Base-by-base conservation (phyloP, 106 monocot genomes). In the Allium cepa region DNA sequence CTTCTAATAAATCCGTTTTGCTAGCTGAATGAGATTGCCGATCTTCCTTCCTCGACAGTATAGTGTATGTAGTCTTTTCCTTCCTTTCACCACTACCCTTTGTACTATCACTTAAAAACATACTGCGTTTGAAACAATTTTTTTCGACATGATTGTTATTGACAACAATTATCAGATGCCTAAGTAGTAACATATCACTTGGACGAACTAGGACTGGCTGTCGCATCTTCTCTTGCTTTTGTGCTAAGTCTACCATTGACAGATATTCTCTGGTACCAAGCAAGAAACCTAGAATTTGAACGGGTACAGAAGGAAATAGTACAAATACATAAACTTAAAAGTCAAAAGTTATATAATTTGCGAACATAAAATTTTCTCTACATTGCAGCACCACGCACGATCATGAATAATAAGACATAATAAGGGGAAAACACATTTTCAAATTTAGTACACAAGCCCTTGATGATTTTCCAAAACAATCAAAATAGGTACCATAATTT, bases 81-180 rank as follows among this genome's bases (percentile, higher is more conserved):
- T 95, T 95, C 46, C 79, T 69, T 57, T 53, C 59, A 22, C 67
- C 49, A 57, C 60, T 76, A 67, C 26, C 26, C 73, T 84, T 91
- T 59, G 67, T 18, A 76, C 66, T 72, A 18, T 92, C 96, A 69
- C 82, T 85, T 58, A 86, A 62, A 64, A 96, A n/a, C 88, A 80
- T 96, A 96, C 91, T 96, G 86, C 69, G 77, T 36, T 36, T 36
- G 36, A 36, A 36, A 36, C 36, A 36, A 4, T 36, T 36, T 36
- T 36, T 36, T 1, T 36, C 3, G 36, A 36, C 36, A 2, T 4
- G 4, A 4, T 36, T 36, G 36, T 36, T 36, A 36, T 36, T 4
- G 36, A 36, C 4, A 4, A 1, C 36, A 36, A 36, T 36, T 36
- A 36, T 36, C 1, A 36, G 36, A 36, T 36, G 36, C 36, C 36